Evolutionary conservation across 2,329 filamentous ascomycete genomes (phyloP), one percentile per base, ranked within the genome.

Genomic region (Alternaria ethzedia): DNA sequence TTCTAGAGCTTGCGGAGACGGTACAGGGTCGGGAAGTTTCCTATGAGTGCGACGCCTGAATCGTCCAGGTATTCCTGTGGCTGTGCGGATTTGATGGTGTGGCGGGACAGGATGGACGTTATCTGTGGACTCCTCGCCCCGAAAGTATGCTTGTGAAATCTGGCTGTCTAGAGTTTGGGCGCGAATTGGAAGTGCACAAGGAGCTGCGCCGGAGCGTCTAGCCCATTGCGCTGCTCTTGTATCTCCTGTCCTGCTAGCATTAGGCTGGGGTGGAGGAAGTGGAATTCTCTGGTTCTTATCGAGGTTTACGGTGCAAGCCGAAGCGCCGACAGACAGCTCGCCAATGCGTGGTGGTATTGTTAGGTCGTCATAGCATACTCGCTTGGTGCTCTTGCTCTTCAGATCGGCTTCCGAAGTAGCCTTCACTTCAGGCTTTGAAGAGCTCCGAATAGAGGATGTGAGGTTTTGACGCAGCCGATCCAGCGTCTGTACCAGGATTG

Each of bases 401-500:
- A 12, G n/a, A 12, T 5, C n/a, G 9, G 6, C 15, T 13, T 43
- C 28, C 6, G 20, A 8, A 12, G 54, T 46, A 26, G 43, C 5
- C 17, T 26, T 50, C 36, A 15, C 17, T 17, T 28, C 47, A 15
- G 30, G 23, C 15, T 44, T 44, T 12, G 55, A 21, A n/a, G 28
- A 54, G 20, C 32, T 54, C 15, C 59, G 54, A 8, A 43, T 15
- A 25, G 55, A 61, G 11, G 20, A 47, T n/a, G 25, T 26, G 15
- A 67, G 51, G 45, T 69, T 75, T 21, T 70, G 60, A 30, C 73
- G 70, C 15, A 76, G 54, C 21, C 74, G 68, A 50, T 61, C 59
- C 4, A 76, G 44, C 3, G 73, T 66, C 47, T 75, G 69, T 26
- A 68, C 65, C 4, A 76, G 67, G 15, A 76, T 72, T 5, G 55